Conservation (phyloP, 176 grass and related monocot genomes). For the Cenchrus purpureus region DNA sequence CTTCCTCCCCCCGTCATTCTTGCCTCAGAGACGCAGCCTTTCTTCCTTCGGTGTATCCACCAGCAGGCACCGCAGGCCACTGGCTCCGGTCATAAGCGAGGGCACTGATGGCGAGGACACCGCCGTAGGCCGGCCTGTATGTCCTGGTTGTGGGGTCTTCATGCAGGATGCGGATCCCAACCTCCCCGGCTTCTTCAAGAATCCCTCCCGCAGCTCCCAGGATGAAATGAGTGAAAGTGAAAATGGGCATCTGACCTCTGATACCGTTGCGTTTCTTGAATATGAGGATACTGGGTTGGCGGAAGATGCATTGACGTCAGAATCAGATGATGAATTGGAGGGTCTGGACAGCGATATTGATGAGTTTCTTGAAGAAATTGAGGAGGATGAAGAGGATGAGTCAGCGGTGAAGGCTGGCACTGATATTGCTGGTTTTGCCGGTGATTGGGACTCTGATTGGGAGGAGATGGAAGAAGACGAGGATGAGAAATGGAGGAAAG, state of each 20-base stretch:
- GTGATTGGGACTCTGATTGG: conserved; percentile 50
- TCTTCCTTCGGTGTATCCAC: conserved; percentile 9
- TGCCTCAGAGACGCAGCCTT: conserved; percentile 20
- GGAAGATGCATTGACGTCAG: neutral
- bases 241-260: neutral
- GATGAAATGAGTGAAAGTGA: conserved; percentile 26
- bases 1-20: neutral
- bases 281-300: conserved; percentile 18
- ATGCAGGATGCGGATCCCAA: conserved; percentile 86
- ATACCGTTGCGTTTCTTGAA: conserved; percentile 43
- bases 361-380: conserved; percentile 55
- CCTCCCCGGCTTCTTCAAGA: conserved; percentile 84
- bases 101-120: conserved; percentile 39
- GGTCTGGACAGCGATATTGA: conserved; percentile 44
- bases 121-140: conserved; percentile 44
- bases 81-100: conserved; percentile 46
- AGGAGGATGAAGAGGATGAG: conserved; percentile 35
- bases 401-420: conserved; percentile 32
- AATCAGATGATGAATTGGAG: conserved; percentile 46
- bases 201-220: conserved; percentile 46
- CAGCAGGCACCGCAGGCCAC: conserved; percentile 21
- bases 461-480: conserved; percentile 62
- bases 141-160: conserved; percentile 86
- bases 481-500: conserved; percentile 72
- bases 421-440: conserved; percentile 36